Base-by-base conservation (phyloP, 768 basidiomycete species). In the Tylopilus cervinicoccineus region DNA sequence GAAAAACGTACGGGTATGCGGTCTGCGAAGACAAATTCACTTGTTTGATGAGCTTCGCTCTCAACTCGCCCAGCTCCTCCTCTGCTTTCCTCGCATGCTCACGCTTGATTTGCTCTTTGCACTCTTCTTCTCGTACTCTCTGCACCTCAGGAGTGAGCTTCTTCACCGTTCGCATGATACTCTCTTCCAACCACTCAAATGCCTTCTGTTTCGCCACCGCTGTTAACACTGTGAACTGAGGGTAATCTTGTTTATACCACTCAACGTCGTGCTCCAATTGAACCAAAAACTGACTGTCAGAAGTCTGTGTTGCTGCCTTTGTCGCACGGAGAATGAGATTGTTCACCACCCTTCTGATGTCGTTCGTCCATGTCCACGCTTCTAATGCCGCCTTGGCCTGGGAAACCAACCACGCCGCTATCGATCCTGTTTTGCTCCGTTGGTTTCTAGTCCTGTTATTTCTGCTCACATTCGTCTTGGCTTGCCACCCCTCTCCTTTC, bases 21-120 rank as follows among this genome's bases (percentile, higher is more conserved):
- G 10, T 36, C 2, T 27, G 40, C 6, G 45, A 10, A 10, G 65
- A 63, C 1, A 6, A 11, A 20, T 65, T 65, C 11, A 67, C 10
- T 5, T 50, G 38, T 16, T 36, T 38, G 43, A 65, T 67, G 10
- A 65, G 23, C 3, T 44, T 7, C 11, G 38, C 16, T 27, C 63
- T 62, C 16, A 62, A 7, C n/a, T 31, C 39, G 0, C 32, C 5
- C 6, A 22, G 48, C 1, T 65, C 51, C 37, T 52, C 48, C n/a
- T n/a, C n/a, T n/a, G 2, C 48, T 39, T 11, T 51, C 58, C 0
- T 10, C 22, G 19, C 22, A 52, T 38, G 10, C 5, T 55, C 50
- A 13, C n/a, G 31, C 16, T 34, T 37, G 34, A 55, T 48, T 11
- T 6, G 29, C 7, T 31, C 31, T 3, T 0, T 17, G 28, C 41